Base-by-base conservation (phyloP, 352 stramenopile species). In the Phytophthora pini region DNA sequence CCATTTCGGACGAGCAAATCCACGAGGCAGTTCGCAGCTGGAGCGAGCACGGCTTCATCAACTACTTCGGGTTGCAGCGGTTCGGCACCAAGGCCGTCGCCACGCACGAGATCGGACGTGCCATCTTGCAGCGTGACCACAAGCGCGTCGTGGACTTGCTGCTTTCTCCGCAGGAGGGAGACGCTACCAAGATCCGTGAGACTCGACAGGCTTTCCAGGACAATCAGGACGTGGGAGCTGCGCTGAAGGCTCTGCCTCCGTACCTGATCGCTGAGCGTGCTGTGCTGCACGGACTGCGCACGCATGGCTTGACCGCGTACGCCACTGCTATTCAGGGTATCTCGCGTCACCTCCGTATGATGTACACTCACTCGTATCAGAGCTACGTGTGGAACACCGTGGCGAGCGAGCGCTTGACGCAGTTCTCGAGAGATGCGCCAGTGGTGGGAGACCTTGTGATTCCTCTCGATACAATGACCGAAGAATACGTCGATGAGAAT, bases 41-140 rank as follows among this genome's bases (percentile, higher is more conserved):
- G 87, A 66, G 74, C 5, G n/a, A 60, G 5, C 65, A 77, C 27
- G 97, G 97, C 6, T 99, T 99, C 74, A 96, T 99, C 65, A 99
- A 99, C 68, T 99, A 99, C 81, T 99, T 99, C 80, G 97, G 97
- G 3, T 85, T 99, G 49, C 97, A 99, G 80, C 85, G 95, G 68
- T 99, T 98, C 75, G 97, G 84, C 77, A 98, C 82, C 74, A 94
- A 87, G 39, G 88, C 81, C 59, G 97, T 93, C 81, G 89, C 79
- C 22, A 93, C 85, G 0, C 84, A 96, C 47, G 79, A 97, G 54
- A 90, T 98, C 27, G 97, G 97, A 17, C 93, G 96, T 11, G 92
- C 93, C 5, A 90, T 99, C 57, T 72, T 99, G 38, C 88, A 94
- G 50, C 92, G 90, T 24, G 88, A 99, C 62, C 97, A 95, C 72